Evolutionary conservation across 768 basidiomycete species (phyloP).

Genomic region (Amyloporia xantha): DNA sequence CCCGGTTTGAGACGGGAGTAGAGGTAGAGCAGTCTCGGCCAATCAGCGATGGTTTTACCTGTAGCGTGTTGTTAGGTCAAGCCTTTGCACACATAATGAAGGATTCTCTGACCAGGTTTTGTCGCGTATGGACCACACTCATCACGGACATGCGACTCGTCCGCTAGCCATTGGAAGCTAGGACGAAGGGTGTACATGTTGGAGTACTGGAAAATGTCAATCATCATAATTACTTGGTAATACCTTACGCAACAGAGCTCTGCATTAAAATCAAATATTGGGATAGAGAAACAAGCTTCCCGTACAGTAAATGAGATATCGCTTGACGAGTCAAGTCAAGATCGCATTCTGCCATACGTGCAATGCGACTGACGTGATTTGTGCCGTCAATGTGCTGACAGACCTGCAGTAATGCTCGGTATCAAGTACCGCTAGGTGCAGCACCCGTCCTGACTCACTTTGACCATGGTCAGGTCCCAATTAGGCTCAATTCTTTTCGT

Average conservation of each 20-base stretch:
- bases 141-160: conserved; percentile 73
- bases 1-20: conserved; percentile 86
- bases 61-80: not conserved
- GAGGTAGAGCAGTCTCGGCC: conserved; percentile 80
- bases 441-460: conserved; percentile 37
- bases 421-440: not conserved
- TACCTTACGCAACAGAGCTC: conserved; percentile 50
- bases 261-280: not conserved
- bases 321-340: conserved; percentile 75
- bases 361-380: conserved; percentile 87
- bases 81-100: too few relatives aligned
- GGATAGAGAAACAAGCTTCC: not conserved
- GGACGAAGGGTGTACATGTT: conserved; percentile 94
- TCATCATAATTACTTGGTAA: conserved; percentile 93
- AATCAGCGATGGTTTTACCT: conserved; percentile 66
- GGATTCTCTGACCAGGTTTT: conserved; percentile 47
- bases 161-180: conserved; percentile 81
- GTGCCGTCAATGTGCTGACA: conserved; percentile 82
- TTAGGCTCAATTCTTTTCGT: conserved; percentile 77
- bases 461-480: conserved; percentile 94
- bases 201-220: conserved; percentile 96
- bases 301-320: conserved; percentile 88
- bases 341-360: conserved; percentile 87
- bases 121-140: conserved; percentile 94
- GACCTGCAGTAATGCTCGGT: conserved; percentile 39